Conservation (phyloP, 257 asterid species). For the Nicotiana attenuata region DNA sequence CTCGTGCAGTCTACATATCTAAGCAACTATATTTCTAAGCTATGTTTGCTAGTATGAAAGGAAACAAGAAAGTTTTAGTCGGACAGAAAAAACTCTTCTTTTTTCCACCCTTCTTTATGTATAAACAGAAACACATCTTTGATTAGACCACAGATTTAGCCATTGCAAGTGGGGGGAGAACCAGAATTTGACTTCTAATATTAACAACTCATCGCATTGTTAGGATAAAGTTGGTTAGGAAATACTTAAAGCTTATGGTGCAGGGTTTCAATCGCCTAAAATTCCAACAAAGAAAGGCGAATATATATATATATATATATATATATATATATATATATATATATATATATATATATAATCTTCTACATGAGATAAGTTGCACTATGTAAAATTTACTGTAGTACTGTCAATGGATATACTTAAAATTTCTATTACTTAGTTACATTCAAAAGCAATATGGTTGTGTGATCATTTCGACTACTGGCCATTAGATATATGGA, state of each 20-base stretch:
- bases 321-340: too few species aligned
- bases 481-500: too few species aligned
- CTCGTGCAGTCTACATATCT: slow-evolving; percentile 5
- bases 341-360: too few species aligned
- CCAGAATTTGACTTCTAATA: not conserved
- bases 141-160: slow-evolving; percentile 5
- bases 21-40: not conserved
- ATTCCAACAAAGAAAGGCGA: too few species aligned
- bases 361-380: too few species aligned
- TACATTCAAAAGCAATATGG: too few species aligned
- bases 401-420: too few species aligned
- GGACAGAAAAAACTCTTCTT: not conserved
- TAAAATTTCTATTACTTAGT: too few species aligned
- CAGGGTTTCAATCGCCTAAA: not conserved
- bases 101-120: not conserved
- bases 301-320: too few species aligned
- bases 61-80: not conserved
- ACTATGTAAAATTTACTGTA: too few species aligned
- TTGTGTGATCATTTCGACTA: too few species aligned
- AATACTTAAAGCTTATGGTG: not conserved
- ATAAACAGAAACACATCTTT: not conserved
- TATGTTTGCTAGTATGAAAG: not conserved
- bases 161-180: not conserved
- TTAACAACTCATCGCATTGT: not conserved
- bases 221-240: not conserved